These are phyloP conservation scores for Hemerocallis citrina DNA, from an alignment of 106 monocot genomes.

Conservation along the genomic window DNA sequence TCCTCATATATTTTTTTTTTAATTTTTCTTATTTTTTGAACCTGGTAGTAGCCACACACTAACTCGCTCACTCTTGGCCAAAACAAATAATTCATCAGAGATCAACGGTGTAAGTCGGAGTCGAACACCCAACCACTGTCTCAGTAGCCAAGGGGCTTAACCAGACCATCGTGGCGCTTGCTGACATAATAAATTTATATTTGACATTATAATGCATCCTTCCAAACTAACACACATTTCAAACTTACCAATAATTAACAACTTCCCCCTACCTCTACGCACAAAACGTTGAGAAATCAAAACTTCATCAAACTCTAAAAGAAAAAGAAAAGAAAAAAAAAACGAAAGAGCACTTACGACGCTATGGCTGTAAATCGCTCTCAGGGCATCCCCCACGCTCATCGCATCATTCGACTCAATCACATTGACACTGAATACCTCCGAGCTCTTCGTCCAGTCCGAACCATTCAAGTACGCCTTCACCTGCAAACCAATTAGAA, in stretches of 20 bases:
- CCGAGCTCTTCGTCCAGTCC: slow-evolving; percentile 50
- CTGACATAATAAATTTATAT: too few relatives aligned
- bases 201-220: background rate
- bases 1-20: too few relatives aligned
- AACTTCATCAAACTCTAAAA: background rate
- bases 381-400: slow-evolving; percentile 88
- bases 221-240: background rate
- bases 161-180: too few relatives aligned
- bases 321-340: background rate
- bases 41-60: too few relatives aligned
- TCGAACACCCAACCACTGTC: too few relatives aligned
- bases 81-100: too few relatives aligned
- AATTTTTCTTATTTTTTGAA: too few relatives aligned
- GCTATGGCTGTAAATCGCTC: slow-evolving; percentile 54
- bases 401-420: slow-evolving; percentile 78
- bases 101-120: too few relatives aligned
- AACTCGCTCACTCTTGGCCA: too few relatives aligned
- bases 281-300: background rate
- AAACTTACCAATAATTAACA: background rate
- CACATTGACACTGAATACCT: slow-evolving; percentile 39
- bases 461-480: slow-evolving; percentile 70
- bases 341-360: slow-evolving; percentile 34
- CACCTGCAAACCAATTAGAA: too few relatives aligned
- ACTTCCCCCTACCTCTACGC: background rate
- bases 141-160: too few relatives aligned